Evolutionary conservation across 208 protist genomes (phyloP).

Genomic region (Zelonia costaricensis): DNA sequence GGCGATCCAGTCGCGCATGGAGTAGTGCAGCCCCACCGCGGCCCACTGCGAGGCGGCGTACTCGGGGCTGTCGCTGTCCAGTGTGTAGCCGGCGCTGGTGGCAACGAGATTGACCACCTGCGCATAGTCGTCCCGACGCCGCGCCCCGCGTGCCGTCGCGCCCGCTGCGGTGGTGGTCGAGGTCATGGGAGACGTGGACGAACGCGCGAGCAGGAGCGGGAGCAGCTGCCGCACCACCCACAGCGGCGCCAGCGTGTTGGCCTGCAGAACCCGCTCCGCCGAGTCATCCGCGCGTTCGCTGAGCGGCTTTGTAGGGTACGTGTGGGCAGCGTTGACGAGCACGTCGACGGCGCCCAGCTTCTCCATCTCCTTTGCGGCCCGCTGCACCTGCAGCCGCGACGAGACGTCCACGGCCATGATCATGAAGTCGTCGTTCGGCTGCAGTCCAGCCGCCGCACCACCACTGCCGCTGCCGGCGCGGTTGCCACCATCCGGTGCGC

Average conservation of each 20-base stretch:
- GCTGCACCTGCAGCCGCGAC: slow-evolving; percentile 50
- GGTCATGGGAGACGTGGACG: slow-evolving; percentile 1
- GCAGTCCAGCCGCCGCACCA: background rate
- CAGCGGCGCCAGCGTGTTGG: slow-evolving; percentile 39
- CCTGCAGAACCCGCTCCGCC: slow-evolving; percentile 44
- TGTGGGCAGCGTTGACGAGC: slow-evolving; percentile 47
- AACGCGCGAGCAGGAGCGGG: slow-evolving; percentile 26
- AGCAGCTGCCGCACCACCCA: slow-evolving; percentile 34
- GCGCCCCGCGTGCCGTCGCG: background rate
- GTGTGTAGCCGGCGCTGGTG: slow-evolving; percentile 22
- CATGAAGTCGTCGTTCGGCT: background rate
- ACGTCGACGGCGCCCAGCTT: slow-evolving; percentile 42
- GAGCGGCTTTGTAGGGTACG: slow-evolving; percentile 25
- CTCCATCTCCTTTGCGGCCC: slow-evolving; percentile 39
- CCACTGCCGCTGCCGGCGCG: slow-evolving; percentile 1
- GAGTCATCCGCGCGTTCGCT: slow-evolving; percentile 50
- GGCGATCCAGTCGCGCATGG: slow-evolving; percentile 41
- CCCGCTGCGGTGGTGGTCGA: too few species aligned
- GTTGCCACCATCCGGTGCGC: background rate
- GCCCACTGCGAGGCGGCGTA: slow-evolving; percentile 62
- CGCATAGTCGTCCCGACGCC: slow-evolving; percentile 20
- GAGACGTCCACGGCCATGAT: slow-evolving; percentile 38
- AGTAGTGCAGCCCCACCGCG: slow-evolving; percentile 50
- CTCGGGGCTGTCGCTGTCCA: slow-evolving; percentile 30
- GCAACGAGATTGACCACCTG: slow-evolving; percentile 43